Evolutionary conservation across 768 basidiomycete species (phyloP).

Genomic region (Serendipita indica): DNA sequence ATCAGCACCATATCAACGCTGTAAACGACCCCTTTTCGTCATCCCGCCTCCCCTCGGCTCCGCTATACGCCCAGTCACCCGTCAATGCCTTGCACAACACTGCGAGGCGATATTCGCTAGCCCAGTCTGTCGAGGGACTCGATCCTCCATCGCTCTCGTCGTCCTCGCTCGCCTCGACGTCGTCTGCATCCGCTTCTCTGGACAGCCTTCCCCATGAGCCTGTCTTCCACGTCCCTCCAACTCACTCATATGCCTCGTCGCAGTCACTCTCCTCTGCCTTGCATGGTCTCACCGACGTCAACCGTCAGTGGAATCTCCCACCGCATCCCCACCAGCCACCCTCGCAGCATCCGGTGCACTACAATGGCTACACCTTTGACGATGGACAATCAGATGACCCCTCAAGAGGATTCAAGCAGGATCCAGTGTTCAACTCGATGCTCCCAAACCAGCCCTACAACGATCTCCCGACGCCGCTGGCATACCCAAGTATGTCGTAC

Average conservation of each 20-base stretch:
- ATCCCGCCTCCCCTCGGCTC: background rate
- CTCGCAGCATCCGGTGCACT: too few species aligned
- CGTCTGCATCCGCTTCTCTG: background rate
- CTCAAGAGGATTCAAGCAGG: background rate
- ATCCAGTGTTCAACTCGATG: background rate
- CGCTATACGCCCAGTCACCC: background rate
- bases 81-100: conserved; percentile 11
- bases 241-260: background rate
- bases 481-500: background rate
- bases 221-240: background rate
- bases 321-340: background rate
- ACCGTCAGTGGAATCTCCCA: background rate
- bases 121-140: background rate
- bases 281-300: too few species aligned
- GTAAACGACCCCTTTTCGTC: background rate
- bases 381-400: too few species aligned
- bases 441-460: background rate
- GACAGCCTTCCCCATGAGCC: background rate
- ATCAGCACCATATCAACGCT: background rate
- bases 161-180: background rate
- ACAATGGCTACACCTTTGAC: too few species aligned
- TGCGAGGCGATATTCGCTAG: background rate
- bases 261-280: background rate
- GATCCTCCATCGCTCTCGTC: background rate
- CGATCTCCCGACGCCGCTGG: background rate